Evolutionary conservation across 768 basidiomycete species (phyloP).

Genomic region (Rhizopogon salebrosus): DNA sequence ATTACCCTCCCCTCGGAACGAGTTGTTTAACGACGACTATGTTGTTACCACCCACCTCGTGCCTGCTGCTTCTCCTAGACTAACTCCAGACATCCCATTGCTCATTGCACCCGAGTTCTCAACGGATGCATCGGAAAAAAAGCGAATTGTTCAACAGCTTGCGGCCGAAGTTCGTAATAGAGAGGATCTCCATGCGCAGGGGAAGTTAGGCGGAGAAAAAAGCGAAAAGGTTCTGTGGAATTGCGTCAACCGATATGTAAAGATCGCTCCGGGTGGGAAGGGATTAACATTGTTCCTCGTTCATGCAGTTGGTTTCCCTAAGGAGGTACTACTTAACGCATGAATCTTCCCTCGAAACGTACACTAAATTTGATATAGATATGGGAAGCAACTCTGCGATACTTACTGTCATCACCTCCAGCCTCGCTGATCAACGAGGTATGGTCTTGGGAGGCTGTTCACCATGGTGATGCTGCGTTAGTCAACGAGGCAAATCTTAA

Average conservation of each 20-base stretch:
- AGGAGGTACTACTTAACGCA: constrained; percentile 53
- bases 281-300: constrained; percentile 70
- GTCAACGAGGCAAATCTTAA: constrained; percentile 57
- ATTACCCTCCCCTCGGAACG: constrained; percentile 14
- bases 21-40: constrained; percentile 16
- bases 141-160: constrained; percentile 3
- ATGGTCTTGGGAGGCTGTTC: constrained; percentile 78
- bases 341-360: not conserved
- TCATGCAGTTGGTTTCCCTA: constrained; percentile 85
- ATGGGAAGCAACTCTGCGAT: constrained; percentile 69
- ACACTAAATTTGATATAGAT: constrained; percentile 38
- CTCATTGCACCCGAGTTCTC: constrained; percentile 14
- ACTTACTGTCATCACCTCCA: constrained; percentile 42
- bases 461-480: constrained; percentile 78
- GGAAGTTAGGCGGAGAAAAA: constrained; percentile 8
- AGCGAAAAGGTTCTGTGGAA: constrained; percentile 52
- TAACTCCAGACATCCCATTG: constrained; percentile 17
- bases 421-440: constrained; percentile 54
- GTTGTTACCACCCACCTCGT: constrained; percentile 24
- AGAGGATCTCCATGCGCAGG: constrained; percentile 8
- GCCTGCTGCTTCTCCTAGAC: constrained; percentile 22
- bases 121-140: constrained; percentile 7
- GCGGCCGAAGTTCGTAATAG: constrained; percentile 15
- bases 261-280: constrained; percentile 12
- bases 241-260: constrained; percentile 65